phyloP scores from a whole-genome alignment of 495 filamentous ascomycete species.

The Staphylotrichum longicolle region DNA sequence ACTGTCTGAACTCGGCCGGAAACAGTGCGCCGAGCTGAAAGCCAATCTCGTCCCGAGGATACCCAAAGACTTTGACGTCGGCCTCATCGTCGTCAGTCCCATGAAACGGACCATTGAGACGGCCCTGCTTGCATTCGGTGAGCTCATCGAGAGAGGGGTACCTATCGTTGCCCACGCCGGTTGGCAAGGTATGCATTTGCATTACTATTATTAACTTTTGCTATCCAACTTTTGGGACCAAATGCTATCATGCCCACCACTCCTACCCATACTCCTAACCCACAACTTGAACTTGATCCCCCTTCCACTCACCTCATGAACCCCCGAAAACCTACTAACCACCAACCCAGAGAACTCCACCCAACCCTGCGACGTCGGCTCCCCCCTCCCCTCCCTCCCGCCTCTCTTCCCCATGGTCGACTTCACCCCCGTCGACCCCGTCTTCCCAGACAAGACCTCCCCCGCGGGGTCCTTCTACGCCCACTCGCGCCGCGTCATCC shows the following conservation, averaged over 20 bases:
- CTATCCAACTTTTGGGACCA: neutral
- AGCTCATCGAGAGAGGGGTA: conserved; percentile 52
- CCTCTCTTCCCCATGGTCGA: conserved; percentile 53
- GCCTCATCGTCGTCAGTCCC: conserved; percentile 57
- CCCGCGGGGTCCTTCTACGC: conserved; percentile 42
- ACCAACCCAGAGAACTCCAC: conserved; percentile 49
- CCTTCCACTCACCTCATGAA: conserved; percentile 4
- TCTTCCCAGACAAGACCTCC: conserved; percentile 56
- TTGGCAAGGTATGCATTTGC: conserved; percentile 45
- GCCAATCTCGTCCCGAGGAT: conserved; percentile 45
- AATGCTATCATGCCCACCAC: neutral
- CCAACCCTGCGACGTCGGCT: conserved; percentile 58
- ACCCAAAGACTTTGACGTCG: conserved; percentile 48
- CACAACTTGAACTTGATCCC: neutral
- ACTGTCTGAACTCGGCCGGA: conserved; percentile 52
- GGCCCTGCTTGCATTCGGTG: conserved; percentile 47
- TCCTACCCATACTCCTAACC: neutral
- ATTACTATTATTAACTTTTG: too few relatives aligned
- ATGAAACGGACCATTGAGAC: conserved; percentile 61
- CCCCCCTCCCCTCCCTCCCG: conserved; percentile 38
- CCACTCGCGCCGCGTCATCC: conserved; percentile 47
- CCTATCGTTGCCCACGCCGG: conserved; percentile 52
- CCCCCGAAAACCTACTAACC: too few relatives aligned
- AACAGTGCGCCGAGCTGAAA: conserved; percentile 52
- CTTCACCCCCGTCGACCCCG: conserved; percentile 52